Evolutionary conservation across 768 basidiomycete genomes (phyloP).

Genomic region (Tubosaeta brunneosetosa): DNA sequence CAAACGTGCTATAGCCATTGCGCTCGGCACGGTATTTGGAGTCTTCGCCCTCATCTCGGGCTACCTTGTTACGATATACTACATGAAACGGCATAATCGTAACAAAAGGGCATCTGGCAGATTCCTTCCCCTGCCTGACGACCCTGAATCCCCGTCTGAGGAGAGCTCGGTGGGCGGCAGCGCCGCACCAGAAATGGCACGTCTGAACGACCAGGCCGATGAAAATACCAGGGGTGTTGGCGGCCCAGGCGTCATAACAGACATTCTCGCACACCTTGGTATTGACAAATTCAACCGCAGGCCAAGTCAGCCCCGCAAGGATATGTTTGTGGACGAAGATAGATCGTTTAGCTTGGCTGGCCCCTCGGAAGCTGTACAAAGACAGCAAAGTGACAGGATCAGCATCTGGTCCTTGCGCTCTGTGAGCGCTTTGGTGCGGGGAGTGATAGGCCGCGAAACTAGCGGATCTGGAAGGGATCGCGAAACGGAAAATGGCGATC

Average conservation of each 20-base stretch:
- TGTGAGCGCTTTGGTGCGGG: slow-evolving; percentile 27
- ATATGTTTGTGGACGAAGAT: slow-evolving; percentile 81
- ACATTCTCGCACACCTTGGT: slow-evolving; percentile 22
- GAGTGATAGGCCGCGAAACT: slow-evolving; percentile 27
- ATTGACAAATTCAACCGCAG: slow-evolving; percentile 11
- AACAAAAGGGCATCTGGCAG: not conserved
- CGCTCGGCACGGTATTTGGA: slow-evolving; percentile 60
- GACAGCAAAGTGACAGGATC: slow-evolving; percentile 40
- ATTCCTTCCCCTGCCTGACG: slow-evolving; percentile 21
- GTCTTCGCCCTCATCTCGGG: slow-evolving; percentile 49
- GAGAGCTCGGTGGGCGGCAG: slow-evolving; percentile 4
- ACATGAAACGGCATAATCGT: slow-evolving; percentile 33
- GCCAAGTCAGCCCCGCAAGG: slow-evolving; percentile 39
- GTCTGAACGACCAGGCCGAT: slow-evolving; percentile 1
- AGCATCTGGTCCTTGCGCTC: slow-evolving; percentile 52
- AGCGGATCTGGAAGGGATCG: slow-evolving; percentile 18
- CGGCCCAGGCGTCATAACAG: slow-evolving; percentile 7
- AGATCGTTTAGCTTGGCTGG: slow-evolving; percentile 38
- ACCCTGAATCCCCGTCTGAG: slow-evolving; percentile 12
- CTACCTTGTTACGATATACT: slow-evolving; percentile 40
- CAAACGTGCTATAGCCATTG: slow-evolving; percentile 43
- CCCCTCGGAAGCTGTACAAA: slow-evolving; percentile 17
- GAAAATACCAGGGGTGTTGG: not conserved
- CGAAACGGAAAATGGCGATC: slow-evolving; percentile 19
- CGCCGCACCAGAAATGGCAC: slow-evolving; percentile 4